A percentile compares a stretch with the other conserved stretches of the same genome.
These are phyloP conservation scores for Amanita phalloides DNA, from an alignment of 768 basidiomycete species.

Conservation along the genomic window DNA sequence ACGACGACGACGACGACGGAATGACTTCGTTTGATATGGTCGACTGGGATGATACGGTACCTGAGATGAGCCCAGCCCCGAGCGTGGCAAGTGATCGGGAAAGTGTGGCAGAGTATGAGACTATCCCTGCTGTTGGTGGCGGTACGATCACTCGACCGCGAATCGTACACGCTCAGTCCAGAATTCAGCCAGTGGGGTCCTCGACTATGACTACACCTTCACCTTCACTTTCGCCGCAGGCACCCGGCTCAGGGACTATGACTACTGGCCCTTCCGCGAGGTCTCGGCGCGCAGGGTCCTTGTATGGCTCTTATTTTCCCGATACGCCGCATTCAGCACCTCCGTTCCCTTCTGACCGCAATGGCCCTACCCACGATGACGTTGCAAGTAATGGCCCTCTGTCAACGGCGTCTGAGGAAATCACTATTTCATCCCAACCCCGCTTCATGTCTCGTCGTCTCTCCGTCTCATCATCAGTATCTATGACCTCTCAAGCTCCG, in stretches of 20 bases:
- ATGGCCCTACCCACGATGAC: neutral
- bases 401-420: conserved; percentile 6
- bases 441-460: conserved; percentile 20
- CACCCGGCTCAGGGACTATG: conserved; percentile 10
- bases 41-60: conserved; percentile 58
- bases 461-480: conserved; percentile 23
- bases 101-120: conserved; percentile 62
- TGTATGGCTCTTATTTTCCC: conserved; percentile 15
- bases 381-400: neutral
- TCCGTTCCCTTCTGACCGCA: conserved; percentile 1
- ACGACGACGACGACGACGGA: conserved; percentile 24
- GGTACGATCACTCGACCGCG: conserved; percentile 80
- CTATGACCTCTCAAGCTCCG: conserved; percentile 11
- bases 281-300: conserved; percentile 13
- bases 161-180: conserved; percentile 77
- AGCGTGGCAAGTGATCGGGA: conserved; percentile 32
- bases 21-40: conserved; percentile 48
- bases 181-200: conserved; percentile 38
- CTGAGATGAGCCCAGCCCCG: conserved; percentile 31
- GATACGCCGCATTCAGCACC: conserved; percentile 8
- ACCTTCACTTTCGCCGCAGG: conserved; percentile 9
- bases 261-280: conserved; percentile 5
- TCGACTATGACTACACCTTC: conserved; percentile 11
- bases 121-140: conserved; percentile 86
- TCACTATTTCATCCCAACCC: conserved; percentile 9